A percentile compares a stretch with the other conserved stretches of the same genome.
Evolutionary conservation across 1,284 basidiomycete genomes (phyloP).

Genomic region (Ustilago vetiveriae): DNA sequence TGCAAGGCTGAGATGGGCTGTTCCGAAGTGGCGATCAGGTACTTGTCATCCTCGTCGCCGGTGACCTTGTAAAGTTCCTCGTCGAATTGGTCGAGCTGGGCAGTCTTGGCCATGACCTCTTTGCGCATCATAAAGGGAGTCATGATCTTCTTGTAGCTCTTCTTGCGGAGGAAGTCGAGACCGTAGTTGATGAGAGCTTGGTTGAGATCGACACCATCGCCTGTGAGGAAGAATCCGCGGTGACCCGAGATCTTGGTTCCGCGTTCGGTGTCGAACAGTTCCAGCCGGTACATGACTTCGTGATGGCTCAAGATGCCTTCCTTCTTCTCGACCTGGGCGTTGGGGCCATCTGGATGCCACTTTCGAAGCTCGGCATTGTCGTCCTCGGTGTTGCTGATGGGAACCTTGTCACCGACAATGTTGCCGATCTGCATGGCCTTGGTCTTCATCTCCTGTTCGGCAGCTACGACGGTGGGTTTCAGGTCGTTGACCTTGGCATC

Average conservation of each 20-base stretch:
- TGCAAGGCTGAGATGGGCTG: constrained; percentile 97
- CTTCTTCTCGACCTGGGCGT: constrained; percentile 71
- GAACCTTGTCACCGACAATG: constrained; percentile 86
- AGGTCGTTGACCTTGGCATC: constrained; percentile 82
- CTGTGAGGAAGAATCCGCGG: constrained; percentile 93
- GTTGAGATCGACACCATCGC: constrained; percentile 96
- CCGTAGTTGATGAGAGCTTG: constrained; percentile 95
- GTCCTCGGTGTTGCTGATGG: constrained; percentile 91
- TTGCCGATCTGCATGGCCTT: constrained; percentile 89
- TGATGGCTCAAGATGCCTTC: constrained; percentile 89
- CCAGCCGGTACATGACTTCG: constrained; percentile 90
- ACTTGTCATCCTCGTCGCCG: constrained; percentile 90
- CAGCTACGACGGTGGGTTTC: constrained; percentile 72
- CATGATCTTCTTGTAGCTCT: constrained; percentile 90
- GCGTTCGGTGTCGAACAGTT: constrained; percentile 95
- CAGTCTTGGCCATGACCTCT: constrained; percentile 95
- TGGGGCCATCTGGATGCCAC: constrained; percentile 86
- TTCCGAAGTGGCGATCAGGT: constrained; percentile 97
- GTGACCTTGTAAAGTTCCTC: constrained; percentile 97
- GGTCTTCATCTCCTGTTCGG: constrained; percentile 80
- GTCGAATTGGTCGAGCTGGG: constrained; percentile 96
- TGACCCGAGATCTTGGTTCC: constrained; percentile 89
- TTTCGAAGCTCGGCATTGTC: constrained; percentile 84
- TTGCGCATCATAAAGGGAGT: constrained; percentile 99
- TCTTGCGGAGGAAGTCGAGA: constrained; percentile 86